These are phyloP conservation scores for Pythium grandisporangium DNA, from an alignment of 352 stramenopile species.

Conservation along the genomic window DNA sequence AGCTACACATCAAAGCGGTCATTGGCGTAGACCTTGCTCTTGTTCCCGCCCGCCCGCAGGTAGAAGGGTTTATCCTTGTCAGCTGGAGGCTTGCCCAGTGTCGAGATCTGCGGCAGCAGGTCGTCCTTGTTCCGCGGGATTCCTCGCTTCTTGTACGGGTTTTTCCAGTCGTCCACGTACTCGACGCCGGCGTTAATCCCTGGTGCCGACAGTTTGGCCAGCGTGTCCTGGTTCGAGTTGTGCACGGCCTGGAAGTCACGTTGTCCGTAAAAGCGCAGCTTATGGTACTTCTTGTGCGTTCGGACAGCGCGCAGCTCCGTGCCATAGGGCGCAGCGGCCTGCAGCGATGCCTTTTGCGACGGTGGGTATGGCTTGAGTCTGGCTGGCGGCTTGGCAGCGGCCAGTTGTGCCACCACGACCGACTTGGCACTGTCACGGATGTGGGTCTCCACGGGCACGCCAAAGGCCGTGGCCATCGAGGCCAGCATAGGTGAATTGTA, in stretches of 20 bases:
- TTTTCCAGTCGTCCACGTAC: constrained; percentile 54
- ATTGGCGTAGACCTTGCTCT: constrained; percentile 56
- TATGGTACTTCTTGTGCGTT: constrained; percentile 59
- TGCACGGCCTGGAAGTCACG: constrained; percentile 38
- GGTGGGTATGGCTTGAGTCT: constrained; percentile 41
- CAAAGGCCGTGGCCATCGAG: constrained; percentile 31
- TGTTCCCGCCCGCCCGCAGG: constrained; percentile 46
- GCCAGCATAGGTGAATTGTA: constrained; percentile 44
- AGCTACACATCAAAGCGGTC: constrained; percentile 56
- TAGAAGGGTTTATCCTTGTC: constrained; percentile 37
- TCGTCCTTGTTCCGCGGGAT: constrained; percentile 37
- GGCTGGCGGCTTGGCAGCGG: constrained; percentile 19
- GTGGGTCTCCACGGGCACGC: constrained; percentile 46
- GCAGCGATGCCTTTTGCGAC: constrained; percentile 38
- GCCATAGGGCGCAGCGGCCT: constrained; percentile 32
- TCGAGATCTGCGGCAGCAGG: constrained; percentile 34
- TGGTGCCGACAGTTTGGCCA: constrained; percentile 24
- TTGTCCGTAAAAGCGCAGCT: constrained; percentile 27
- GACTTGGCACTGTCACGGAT: constrained; percentile 46
- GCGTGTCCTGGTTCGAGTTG: constrained; percentile 32
- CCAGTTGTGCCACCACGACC: constrained; percentile 21
- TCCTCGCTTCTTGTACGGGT: constrained; percentile 61
- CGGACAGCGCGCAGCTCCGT: constrained; percentile 25
- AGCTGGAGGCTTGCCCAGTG: constrained; percentile 26
- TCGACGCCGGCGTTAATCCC: constrained; percentile 44